A percentile compares a stretch with the other conserved stretches of the same genome.
Conservation (phyloP, 148 eudicot species). For the Rhododendron williamsianum region DNA sequence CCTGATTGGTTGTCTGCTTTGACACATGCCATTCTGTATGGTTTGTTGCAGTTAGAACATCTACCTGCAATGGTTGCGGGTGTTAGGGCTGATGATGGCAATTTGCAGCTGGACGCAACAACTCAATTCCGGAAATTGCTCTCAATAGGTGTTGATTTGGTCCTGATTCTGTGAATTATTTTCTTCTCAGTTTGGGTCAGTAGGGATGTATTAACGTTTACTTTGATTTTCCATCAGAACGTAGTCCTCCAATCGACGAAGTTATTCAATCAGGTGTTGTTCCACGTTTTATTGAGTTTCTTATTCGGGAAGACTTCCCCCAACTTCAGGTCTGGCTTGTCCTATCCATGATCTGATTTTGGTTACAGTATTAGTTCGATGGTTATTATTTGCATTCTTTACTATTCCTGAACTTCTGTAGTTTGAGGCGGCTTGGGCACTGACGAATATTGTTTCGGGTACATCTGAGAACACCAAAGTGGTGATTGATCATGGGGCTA, state of each 20-base stretch:
- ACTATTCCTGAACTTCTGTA: neutral
- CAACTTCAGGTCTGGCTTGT: constrained; percentile 34
- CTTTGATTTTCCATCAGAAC: constrained; percentile 15
- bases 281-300: constrained; percentile 39
- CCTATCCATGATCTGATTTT: neutral
- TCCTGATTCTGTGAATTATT: neutral
- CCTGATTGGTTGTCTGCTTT: no score
- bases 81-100: constrained; percentile 26
- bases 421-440: constrained; percentile 43
- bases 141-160: constrained; percentile 30
- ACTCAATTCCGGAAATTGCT: constrained; percentile 45
- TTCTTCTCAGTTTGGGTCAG: neutral
- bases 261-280: constrained; percentile 42
- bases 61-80: constrained; percentile 40
- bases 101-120: constrained; percentile 40
- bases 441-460: constrained; percentile 42
- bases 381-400: neutral
- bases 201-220: neutral
- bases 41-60: constrained; percentile 29
- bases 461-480: constrained; percentile 42
- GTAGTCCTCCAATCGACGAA: constrained; percentile 36
- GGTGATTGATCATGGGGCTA: constrained; percentile 42
- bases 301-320: constrained; percentile 35
- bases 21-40: neutral
- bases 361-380: neutral